These are phyloP conservation scores for Wickerhamomyces sp. DNA, from an alignment of 1,139 yeast genomes.

Conservation along the genomic window DNA sequence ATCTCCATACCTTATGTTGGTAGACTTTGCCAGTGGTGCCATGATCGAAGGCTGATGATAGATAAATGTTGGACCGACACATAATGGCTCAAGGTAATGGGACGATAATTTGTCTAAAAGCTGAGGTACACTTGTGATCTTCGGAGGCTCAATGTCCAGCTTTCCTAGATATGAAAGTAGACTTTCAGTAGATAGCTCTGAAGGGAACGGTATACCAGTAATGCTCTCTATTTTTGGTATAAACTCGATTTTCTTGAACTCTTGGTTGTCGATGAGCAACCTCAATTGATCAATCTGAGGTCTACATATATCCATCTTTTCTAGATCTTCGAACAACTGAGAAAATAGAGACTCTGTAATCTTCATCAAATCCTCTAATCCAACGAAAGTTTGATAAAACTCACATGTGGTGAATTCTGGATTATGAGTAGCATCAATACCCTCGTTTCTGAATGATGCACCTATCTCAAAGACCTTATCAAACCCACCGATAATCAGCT, in stretches of 20 bases:
- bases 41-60: slow-evolving; percentile 79
- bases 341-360: slow-evolving; percentile 57
- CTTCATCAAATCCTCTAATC: slow-evolving; percentile 59
- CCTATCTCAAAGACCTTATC: slow-evolving; percentile 88
- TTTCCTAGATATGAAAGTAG: slow-evolving; percentile 35
- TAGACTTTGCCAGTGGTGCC: slow-evolving; percentile 85
- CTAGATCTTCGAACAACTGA: slow-evolving; percentile 29
- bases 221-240: slow-evolving; percentile 49
- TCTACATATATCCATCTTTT: background rate
- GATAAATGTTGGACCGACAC: slow-evolving; percentile 62
- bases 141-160: slow-evolving; percentile 34
- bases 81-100: slow-evolving; percentile 59
- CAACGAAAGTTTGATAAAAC: slow-evolving; percentile 78
- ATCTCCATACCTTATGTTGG: slow-evolving; percentile 23
- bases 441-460: slow-evolving; percentile 82
- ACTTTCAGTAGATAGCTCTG: slow-evolving; percentile 31
- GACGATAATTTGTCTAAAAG: slow-evolving; percentile 65
- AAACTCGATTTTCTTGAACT: slow-evolving; percentile 48
- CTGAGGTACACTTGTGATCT: slow-evolving; percentile 43
- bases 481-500: slow-evolving; percentile 75
- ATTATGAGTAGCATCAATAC: slow-evolving; percentile 88
- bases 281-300: slow-evolving; percentile 21
- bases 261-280: slow-evolving; percentile 21
- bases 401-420: slow-evolving; percentile 96
- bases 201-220: slow-evolving; percentile 41